Evolutionary conservation across 208 protist species (phyloP).

Genomic region (Leishmania gerbilli): DNA sequence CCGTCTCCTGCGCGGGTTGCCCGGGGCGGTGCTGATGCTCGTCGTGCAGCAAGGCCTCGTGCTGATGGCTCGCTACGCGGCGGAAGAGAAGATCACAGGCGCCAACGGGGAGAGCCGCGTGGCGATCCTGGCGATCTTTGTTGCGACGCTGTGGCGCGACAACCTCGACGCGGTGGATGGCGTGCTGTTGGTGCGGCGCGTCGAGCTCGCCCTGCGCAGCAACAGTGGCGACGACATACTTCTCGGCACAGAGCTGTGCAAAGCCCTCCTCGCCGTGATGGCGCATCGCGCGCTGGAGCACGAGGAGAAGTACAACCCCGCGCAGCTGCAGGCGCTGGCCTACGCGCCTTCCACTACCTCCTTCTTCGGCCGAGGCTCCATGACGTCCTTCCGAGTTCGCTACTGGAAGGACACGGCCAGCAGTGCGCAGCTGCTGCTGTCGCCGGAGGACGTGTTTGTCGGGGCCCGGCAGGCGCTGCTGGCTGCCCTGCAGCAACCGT

Average conservation of each 20-base stretch:
- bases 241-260: constrained; percentile 66
- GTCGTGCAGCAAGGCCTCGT: constrained; percentile 55
- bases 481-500: constrained; percentile 28
- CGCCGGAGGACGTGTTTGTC: constrained; percentile 29
- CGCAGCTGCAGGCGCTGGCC: constrained; percentile 53
- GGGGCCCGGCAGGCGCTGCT: constrained; percentile 13
- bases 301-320: constrained; percentile 67
- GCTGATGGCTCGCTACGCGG: constrained; percentile 53
- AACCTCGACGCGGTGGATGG: constrained; percentile 37
- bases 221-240: constrained; percentile 46
- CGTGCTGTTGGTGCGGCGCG: constrained; percentile 48
- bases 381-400: constrained; percentile 65
- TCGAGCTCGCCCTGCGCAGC: constrained; percentile 60
- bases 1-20: constrained; percentile 54
- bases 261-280: constrained; percentile 55
- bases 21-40: constrained; percentile 57
- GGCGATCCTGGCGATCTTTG: constrained; percentile 50
- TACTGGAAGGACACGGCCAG: constrained; percentile 46
- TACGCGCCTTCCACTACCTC: constrained; percentile 40
- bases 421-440: constrained; percentile 36
- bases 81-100: constrained; percentile 39
- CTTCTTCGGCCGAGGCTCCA: constrained; percentile 61
- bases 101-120: constrained; percentile 46
- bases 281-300: constrained; percentile 54
- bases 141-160: constrained; percentile 63